Base-by-base conservation (phyloP, 495 filamentous ascomycete species). In the Penicillium cataractarum region DNA sequence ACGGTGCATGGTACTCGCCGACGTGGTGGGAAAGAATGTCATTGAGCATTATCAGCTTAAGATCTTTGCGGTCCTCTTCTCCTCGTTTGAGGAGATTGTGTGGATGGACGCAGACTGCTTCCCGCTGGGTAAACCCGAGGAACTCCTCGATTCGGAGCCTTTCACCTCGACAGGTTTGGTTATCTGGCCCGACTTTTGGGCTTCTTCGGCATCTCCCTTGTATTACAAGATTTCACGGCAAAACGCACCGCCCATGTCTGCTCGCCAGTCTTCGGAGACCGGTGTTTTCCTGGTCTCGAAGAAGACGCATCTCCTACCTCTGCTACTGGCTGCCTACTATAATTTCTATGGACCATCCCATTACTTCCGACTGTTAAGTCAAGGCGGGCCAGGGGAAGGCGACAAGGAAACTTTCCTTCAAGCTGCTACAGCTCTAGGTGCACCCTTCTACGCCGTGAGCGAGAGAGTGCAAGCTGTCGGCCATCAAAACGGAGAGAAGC, bases 391-490 rank as follows among this genome's bases (percentile, higher is more conserved):
- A 1, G 86, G 86, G 3, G 76, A 87, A 59, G 86, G 87, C 2
- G 87, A 89, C 66, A 89, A 89, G 69, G 87, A 89, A 64, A 89
- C 84, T 4, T 89, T 89, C 52, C 65, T 86, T 3, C 72, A 81
- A 9, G 86, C 85, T 0, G 86, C 87, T 1, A 64, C 76, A 3
- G 82, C 79, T 5, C 67, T 87, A 6, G 72, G 76, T 6, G 66
- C 75, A 21, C 73, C 82, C 0, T 85, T 80, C 66, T 86, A 84
- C 61, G 68, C 80, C 24, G 83, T 89, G 24, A 78, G 74, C 37
- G 76, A 77, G 39, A 59, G 65, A 59, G 76, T 85, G 53, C 65
- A 71, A 51, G 71, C 77, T 0, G 63, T 82, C 5, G 80, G 82
- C 8, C 80, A 80, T 56, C 64, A 65, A 9, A 68, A 64, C 10